Evolutionary conservation across 768 basidiomycete genomes (phyloP), one percentile per base, ranked within the genome.

Genomic region (Russula ochroleuca): DNA sequence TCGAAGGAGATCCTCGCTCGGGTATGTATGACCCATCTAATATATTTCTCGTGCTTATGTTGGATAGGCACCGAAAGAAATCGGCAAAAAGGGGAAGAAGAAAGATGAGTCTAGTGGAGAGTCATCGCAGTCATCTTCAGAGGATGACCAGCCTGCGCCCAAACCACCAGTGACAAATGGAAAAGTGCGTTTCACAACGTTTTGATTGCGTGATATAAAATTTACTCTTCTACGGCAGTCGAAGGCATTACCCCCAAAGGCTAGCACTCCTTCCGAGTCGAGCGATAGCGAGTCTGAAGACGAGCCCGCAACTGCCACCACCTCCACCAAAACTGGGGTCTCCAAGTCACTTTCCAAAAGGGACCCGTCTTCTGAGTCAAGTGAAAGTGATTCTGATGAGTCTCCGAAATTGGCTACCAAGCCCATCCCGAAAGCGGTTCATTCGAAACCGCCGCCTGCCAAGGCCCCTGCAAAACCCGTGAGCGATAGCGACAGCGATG

Each of bases 1-100:
- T 74, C 79, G 15, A 80, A 76, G 65, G 77, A 78, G 55, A 78
- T 78, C 25, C 70, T 79, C 0, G 77, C 75, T 15, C 82, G 78
- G 68, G 78, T 67, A 56, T 28, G 47, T 63, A n/a, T 41, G 19
- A 49, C 14, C 5, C 19, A 15, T 58, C 28, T 57, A 23, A 47
- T 15, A 13, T 15, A 1, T 15, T 47, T 45, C 31, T 57, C 56
- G 31, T 45, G 5, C 31, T 15, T 31, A 23, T 25, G 9, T 35
- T 49, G 5, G 14, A 37, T 11, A 65, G 65, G 55, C 41, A 9
- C 47, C 25, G 21, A 23, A 3, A 70, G 69, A 47, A 61, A 40
- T 50, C 66, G 49, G 61, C 40, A 40, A 69, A 69, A 61, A 68
- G 45, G 61, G 25, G 66, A 67, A 63, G 71, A 66, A 66, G 56